Evolutionary conservation across 2,329 filamentous ascomycete species (phyloP).

Genomic region (Chaetomiaceae sp.): DNA sequence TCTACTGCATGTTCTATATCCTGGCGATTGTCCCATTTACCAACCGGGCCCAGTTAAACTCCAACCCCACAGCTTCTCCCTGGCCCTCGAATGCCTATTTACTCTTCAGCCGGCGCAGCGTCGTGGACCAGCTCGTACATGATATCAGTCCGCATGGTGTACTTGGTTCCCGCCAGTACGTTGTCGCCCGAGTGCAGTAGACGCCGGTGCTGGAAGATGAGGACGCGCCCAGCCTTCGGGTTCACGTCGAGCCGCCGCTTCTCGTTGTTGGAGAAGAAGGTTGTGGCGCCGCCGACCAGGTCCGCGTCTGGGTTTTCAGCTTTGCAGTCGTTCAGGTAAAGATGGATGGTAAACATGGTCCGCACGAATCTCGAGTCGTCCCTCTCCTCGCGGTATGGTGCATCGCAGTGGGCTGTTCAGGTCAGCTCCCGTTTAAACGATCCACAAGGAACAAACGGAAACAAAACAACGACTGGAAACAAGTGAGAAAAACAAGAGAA

Average conservation of each 20-base stretch:
- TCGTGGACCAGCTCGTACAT: conserved; percentile 35
- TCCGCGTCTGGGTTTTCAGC: conserved; percentile 32
- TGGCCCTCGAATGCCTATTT: neutral
- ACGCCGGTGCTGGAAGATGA: conserved; percentile 52
- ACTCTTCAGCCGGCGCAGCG: neutral
- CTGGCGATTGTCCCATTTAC: too few relatives aligned
- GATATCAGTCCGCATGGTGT: conserved; percentile 51
- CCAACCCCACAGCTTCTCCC: neutral
- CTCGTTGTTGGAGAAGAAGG: conserved; percentile 42
- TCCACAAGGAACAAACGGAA: neutral
- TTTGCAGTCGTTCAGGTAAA: conserved; percentile 48
- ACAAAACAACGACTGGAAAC: neutral
- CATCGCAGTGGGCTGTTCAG: conserved; percentile 59
- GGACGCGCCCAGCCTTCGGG: conserved; percentile 50
- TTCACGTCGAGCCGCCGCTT: conserved; percentile 45
- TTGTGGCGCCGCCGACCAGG: conserved; percentile 49
- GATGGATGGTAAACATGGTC: conserved; percentile 50
- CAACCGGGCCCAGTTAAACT: neutral
- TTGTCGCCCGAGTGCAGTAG: conserved; percentile 49
- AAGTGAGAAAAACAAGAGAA: neutral
- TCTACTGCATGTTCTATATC: too few relatives aligned
- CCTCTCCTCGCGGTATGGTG: conserved; percentile 49
- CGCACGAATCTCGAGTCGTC: conserved; percentile 37
- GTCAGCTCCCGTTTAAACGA: neutral
- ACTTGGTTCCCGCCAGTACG: conserved; percentile 48